These are phyloP conservation scores for Scutellaria barbata DNA, from an alignment of 257 asterid genomes.

Conservation along the genomic window DNA sequence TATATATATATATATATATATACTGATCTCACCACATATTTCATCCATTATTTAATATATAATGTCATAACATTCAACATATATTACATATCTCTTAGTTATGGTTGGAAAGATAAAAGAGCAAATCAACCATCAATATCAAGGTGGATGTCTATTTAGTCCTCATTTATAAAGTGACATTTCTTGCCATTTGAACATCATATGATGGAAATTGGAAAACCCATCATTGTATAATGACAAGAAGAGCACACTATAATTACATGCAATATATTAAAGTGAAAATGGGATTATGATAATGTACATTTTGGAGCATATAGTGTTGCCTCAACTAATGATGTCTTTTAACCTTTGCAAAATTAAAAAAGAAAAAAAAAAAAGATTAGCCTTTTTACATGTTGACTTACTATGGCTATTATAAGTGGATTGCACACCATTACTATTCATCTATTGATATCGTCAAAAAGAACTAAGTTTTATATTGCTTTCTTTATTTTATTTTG, in stretches of 20 bases:
- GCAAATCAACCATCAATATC: conserved; percentile 30
- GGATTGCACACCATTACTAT: conserved; percentile 42
- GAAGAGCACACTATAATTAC: conserved; percentile 28
- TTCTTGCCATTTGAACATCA: conserved; percentile 25
- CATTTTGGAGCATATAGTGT: conserved; percentile 16
- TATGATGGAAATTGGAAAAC: not conserved
- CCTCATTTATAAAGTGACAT: conserved; percentile 35
- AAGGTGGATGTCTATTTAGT: conserved; percentile 39
- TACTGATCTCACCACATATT: no score
- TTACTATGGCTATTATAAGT: conserved; percentile 41
- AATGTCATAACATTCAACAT: no score
- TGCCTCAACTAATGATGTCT: conserved; percentile 33
- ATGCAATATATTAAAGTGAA: conserved; percentile 20
- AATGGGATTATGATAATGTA: conserved; percentile 37
- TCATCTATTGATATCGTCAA: conserved; percentile 33
- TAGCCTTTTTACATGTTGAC: conserved; percentile 37
- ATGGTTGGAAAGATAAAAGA: not conserved
- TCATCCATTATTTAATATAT: no score
- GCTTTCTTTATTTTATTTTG: not conserved
- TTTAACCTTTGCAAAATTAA: conserved; percentile 32
- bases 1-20: no score
- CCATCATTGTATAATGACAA: conserved; percentile 5
- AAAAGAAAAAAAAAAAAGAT: not conserved
- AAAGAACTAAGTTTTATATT: not conserved
- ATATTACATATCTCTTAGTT: no score